Evolutionary conservation across 768 basidiomycete species (phyloP).

Genomic region (Saitozyma sp.): DNA sequence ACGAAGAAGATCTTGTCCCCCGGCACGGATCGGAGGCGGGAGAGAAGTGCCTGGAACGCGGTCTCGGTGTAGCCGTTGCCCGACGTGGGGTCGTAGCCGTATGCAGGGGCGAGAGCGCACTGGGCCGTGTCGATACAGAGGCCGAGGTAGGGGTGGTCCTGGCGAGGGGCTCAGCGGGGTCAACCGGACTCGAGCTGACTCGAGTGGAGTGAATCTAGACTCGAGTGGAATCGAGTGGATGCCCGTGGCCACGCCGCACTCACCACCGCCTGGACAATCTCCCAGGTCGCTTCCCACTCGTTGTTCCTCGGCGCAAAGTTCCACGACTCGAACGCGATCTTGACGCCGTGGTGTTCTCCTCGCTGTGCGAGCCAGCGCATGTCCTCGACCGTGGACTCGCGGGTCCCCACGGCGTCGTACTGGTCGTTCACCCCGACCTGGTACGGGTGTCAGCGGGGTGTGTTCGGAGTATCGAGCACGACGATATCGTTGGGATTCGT

Average conservation of each 20-base stretch:
- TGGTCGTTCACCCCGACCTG: slow-evolving; percentile 1
- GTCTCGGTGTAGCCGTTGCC: too few relatives aligned
- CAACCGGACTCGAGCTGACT: too few relatives aligned
- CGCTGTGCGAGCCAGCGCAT: slow-evolving; percentile 1
- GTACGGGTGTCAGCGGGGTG: not conserved
- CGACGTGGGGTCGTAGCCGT: too few relatives aligned
- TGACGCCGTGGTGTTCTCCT: not conserved
- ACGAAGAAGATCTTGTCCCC: too few relatives aligned
- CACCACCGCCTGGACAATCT: not conserved
- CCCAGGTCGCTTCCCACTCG: not conserved
- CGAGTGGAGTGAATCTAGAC: too few relatives aligned
- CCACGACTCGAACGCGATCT: not conserved
- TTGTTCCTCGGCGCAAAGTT: slow-evolving; percentile 1
- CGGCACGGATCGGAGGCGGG: too few relatives aligned
- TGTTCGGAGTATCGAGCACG: not conserved
- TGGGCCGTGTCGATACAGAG: too few relatives aligned
- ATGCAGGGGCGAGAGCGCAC: too few relatives aligned
- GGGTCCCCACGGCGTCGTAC: slow-evolving; percentile 18
- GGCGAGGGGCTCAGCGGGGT: too few relatives aligned
- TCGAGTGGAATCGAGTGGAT: too few relatives aligned
- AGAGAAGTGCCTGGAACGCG: too few relatives aligned
- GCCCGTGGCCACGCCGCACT: not conserved
- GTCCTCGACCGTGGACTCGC: slow-evolving; percentile 21
- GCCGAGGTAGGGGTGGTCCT: too few relatives aligned
- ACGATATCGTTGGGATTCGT: not conserved